Evolutionary conservation across 352 stramenopile species (phyloP).

Genomic region (Blastocystis sp.): DNA sequence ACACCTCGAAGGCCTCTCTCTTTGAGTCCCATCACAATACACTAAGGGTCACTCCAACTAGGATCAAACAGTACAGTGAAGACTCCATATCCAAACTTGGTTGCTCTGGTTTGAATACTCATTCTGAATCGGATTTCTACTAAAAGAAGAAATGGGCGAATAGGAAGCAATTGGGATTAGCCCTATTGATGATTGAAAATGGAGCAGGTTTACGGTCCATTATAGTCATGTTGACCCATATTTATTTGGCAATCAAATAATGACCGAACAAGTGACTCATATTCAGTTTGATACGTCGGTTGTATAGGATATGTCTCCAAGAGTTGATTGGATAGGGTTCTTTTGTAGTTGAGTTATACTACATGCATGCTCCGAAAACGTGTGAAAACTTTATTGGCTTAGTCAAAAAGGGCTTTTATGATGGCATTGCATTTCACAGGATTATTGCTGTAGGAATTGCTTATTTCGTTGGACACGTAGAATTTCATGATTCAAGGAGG

Average conservation of each 20-base stretch:
- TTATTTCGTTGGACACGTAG: conserved; percentile 63
- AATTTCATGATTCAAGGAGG: conserved; percentile 94
- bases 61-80: conserved; percentile 49
- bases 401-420: conserved; percentile 86
- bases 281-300: conserved; percentile 51
- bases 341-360: conserved; percentile 89
- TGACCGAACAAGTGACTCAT: conserved; percentile 62
- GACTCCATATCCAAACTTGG: conserved; percentile 67
- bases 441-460: conserved; percentile 79
- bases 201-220: neutral
- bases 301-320: neutral
- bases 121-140: conserved; percentile 21
- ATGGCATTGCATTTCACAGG: conserved; percentile 90
- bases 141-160: neutral
- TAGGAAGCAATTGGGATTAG: neutral
- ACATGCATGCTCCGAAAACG: conserved; percentile 83
- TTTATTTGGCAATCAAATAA: conserved; percentile 10
- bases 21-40: conserved; percentile 56
- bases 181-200: neutral
- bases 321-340: conserved; percentile 72
- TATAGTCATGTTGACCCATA: neutral
- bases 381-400: conserved; percentile 89
- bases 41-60: neutral
- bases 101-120: conserved; percentile 52
- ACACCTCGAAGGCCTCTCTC: conserved; percentile 59